Evolutionary conservation across 2,329 filamentous ascomycete species (phyloP).

Genomic region (Fusarium ramigenum): DNA sequence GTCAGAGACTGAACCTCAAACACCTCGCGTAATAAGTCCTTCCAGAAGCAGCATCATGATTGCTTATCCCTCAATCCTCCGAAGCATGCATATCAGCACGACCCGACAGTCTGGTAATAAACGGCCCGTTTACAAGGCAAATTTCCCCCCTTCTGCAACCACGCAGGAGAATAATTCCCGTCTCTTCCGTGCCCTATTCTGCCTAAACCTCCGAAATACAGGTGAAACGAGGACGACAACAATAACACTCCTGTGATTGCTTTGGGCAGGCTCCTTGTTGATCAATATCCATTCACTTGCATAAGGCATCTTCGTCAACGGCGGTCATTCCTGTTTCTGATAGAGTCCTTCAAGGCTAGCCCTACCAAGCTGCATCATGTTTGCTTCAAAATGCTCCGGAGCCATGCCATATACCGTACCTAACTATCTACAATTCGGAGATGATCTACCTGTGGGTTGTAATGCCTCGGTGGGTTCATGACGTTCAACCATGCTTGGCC

Average conservation of each 20-base stretch:
- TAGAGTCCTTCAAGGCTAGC: conserved; percentile 18
- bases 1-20: not conserved
- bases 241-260: conserved; percentile 2
- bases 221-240: conserved; percentile 10
- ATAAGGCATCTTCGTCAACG: not conserved
- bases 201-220: conserved; percentile 19
- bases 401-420: not conserved
- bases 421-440: not conserved
- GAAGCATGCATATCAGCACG: conserved; percentile 5
- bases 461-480: conserved; percentile 6
- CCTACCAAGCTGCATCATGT: conserved; percentile 9
- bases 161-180: conserved; percentile 4
- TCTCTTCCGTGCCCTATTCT: conserved; percentile 6
- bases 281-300: conserved; percentile 12
- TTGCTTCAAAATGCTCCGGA: not conserved
- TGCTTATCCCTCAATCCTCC: not conserved
- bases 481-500: not conserved
- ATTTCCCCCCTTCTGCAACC: not conserved
- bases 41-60: not conserved
- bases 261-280: not conserved
- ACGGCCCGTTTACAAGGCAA: conserved; percentile 22
- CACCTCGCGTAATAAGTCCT: not conserved
- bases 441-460: not conserved
- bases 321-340: conserved; percentile 5
- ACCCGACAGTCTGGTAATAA: conserved; percentile 29